phyloP scores from a whole-genome alignment of 2,329 filamentous ascomycete species.

The Penicillium corylophilum region DNA sequence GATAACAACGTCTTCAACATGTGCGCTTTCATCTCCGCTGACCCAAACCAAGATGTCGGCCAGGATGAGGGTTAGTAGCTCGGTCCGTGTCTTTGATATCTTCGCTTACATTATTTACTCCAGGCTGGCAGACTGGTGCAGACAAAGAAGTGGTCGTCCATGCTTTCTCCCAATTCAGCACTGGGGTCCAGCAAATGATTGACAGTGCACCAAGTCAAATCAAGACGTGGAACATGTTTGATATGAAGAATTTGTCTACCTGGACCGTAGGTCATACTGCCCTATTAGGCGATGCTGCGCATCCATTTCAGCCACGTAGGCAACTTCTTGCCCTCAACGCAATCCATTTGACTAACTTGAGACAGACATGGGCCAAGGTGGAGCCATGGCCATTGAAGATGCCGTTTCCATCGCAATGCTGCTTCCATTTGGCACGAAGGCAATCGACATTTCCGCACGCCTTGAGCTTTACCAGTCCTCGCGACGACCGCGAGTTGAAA shows the following conservation, averaged over 20 bases:
- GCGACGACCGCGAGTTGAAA: constrained; percentile 22
- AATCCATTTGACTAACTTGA: background rate
- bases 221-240: constrained; percentile 59
- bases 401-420: constrained; percentile 29
- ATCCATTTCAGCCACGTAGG: constrained; percentile 60
- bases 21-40: constrained; percentile 46
- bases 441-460: constrained; percentile 14
- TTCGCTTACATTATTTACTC: background rate
- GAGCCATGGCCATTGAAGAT: constrained; percentile 35
- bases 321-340: background rate
- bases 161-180: constrained; percentile 20
- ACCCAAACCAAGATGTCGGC: background rate
- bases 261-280: constrained; percentile 57
- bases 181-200: constrained; percentile 16
- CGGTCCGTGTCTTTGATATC: constrained; percentile 3
- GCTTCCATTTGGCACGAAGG: constrained; percentile 19
- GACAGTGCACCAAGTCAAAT: constrained; percentile 43
- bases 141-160: constrained; percentile 15
- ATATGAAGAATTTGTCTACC: constrained; percentile 58
- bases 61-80: constrained; percentile 17
- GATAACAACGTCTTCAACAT: constrained; percentile 48
- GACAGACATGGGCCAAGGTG: constrained; percentile 31
- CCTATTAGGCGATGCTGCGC: constrained; percentile 65
- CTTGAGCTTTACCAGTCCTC: constrained; percentile 21
- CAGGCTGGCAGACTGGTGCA: constrained; percentile 22